Evolutionary conservation across 176 grass and related monocot species (phyloP).

Genomic region (Leersia perrieri): DNA sequence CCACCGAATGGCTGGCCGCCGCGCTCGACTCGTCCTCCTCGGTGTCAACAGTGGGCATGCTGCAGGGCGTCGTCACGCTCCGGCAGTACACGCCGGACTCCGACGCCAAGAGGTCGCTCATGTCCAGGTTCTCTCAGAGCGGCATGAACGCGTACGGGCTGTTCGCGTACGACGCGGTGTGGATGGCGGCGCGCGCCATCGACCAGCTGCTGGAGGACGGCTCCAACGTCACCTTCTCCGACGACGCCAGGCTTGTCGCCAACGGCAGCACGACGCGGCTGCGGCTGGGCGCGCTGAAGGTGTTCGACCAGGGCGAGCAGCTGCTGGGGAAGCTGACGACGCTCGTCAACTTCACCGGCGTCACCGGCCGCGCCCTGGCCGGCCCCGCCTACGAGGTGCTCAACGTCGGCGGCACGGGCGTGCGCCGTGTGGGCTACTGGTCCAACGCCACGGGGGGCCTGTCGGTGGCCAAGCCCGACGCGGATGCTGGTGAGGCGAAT

Average conservation of each 20-base stretch:
- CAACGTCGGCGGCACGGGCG: constrained; percentile 67
- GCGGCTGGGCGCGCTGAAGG: constrained; percentile 43
- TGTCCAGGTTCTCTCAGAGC: constrained; percentile 24
- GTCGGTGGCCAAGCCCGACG: constrained; percentile 30
- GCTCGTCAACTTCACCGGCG: constrained; percentile 63
- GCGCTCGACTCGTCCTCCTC: constrained; percentile 26
- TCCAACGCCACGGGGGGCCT: constrained; percentile 51
- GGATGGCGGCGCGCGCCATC: constrained; percentile 70
- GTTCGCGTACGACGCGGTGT: constrained; percentile 76
- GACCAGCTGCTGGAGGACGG: constrained; percentile 57
- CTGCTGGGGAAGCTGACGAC: constrained; percentile 50
- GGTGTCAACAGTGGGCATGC: constrained; percentile 16
- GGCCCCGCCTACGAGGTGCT: constrained; percentile 72
- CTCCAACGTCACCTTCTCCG: constrained; percentile 56
- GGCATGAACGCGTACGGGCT: constrained; percentile 65
- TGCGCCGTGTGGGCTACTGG: constrained; percentile 74
- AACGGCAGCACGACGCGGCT: constrained; percentile 54
- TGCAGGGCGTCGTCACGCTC: constrained; percentile 70
- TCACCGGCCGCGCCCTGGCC: constrained; percentile 53
- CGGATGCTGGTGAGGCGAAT: neutral
- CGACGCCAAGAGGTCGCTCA: constrained; percentile 47
- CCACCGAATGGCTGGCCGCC: constrained; percentile 83
- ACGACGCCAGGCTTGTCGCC: constrained; percentile 39
- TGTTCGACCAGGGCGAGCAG: constrained; percentile 62
- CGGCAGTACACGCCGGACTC: constrained; percentile 70